A percentile compares a stretch with the other conserved stretches of the same genome.
Conservation (phyloP, 2,329 filamentous ascomycete genomes). For the Pseudogymnoascus sp. region DNA sequence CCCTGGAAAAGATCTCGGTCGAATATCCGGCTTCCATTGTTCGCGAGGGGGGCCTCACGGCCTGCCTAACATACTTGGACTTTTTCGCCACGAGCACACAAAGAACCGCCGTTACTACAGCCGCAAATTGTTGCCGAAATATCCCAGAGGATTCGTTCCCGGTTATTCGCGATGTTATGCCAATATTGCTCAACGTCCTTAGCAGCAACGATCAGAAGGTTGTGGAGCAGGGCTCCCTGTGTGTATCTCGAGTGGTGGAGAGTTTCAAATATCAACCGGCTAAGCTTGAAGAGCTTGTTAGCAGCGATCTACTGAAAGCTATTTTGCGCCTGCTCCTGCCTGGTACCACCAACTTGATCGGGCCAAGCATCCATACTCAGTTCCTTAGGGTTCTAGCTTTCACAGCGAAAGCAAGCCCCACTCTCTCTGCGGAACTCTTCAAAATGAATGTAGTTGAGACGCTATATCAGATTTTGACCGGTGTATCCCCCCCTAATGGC, state of each 20-base stretch:
- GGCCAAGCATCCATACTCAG: constrained; percentile 89
- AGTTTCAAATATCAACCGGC: constrained; percentile 86
- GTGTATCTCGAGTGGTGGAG: constrained; percentile 91
- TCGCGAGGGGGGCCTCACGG: constrained; percentile 86
- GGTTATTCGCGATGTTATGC: constrained; percentile 93
- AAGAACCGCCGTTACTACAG: constrained; percentile 90
- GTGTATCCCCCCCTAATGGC: constrained; percentile 80
- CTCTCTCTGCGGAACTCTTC: constrained; percentile 79
- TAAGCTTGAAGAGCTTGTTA: constrained; percentile 88
- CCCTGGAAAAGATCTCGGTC: constrained; percentile 92
- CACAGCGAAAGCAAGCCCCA: constrained; percentile 80
- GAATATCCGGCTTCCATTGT: constrained; percentile 95
- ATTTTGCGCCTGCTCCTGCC: constrained; percentile 83
- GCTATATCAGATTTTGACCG: constrained; percentile 92
- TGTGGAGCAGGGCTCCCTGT: constrained; percentile 91
- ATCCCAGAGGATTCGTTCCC: constrained; percentile 90
- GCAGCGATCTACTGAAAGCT: constrained; percentile 75
- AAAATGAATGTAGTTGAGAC: constrained; percentile 98
- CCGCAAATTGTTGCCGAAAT: constrained; percentile 96
- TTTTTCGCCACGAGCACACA: constrained; percentile 98
- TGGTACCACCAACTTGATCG: constrained; percentile 91
- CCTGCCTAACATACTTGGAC: constrained; percentile 92
- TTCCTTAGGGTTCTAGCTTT: constrained; percentile 89
- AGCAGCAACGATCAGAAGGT: constrained; percentile 92
- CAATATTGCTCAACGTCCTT: constrained; percentile 82